Conservation (phyloP, 2,329 filamentous ascomycete species). For the Scedosporium boydii region DNA sequence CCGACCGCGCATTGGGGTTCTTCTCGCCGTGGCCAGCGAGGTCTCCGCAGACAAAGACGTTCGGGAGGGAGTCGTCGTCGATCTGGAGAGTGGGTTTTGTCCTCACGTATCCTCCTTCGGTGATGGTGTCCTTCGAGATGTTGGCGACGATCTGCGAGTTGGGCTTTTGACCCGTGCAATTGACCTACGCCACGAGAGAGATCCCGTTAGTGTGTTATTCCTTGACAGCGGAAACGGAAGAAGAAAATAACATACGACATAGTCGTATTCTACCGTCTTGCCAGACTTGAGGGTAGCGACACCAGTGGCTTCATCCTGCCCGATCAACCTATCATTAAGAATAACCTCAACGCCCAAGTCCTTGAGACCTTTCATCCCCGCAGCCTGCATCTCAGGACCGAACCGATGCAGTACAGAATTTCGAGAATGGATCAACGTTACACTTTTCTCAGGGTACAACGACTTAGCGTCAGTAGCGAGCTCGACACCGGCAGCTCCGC, state of each 20-base stretch:
- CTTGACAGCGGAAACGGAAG: neutral
- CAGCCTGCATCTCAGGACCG: conserved; percentile 29
- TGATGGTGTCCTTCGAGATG: conserved; percentile 33
- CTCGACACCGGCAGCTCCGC: conserved; percentile 53
- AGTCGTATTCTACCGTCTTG: conserved; percentile 35
- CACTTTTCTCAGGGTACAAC: conserved; percentile 43
- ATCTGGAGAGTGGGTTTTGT: conserved; percentile 51
- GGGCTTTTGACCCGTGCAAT: conserved; percentile 50
- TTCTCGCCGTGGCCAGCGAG: conserved; percentile 42
- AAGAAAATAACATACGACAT: conserved; percentile 28
- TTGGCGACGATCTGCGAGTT: conserved; percentile 37
- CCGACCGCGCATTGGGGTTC: conserved; percentile 46
- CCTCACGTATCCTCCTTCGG: conserved; percentile 37
- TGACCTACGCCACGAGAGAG: conserved; percentile 29
- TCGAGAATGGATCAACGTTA: conserved; percentile 50
- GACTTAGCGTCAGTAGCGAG: conserved; percentile 50
- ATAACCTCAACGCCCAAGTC: conserved; percentile 38
- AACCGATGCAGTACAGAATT: conserved; percentile 42
- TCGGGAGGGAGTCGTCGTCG: conserved; percentile 31
- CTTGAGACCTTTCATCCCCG: conserved; percentile 29
- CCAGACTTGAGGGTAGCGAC: conserved; percentile 36
- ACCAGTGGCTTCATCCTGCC: conserved; percentile 23
- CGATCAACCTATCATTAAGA: conserved; percentile 37
- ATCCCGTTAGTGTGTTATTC: conserved; percentile 2
- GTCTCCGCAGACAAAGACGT: conserved; percentile 56